Conservation (phyloP, 139 green algal genomes). For the Picochlorum sp. region DNA sequence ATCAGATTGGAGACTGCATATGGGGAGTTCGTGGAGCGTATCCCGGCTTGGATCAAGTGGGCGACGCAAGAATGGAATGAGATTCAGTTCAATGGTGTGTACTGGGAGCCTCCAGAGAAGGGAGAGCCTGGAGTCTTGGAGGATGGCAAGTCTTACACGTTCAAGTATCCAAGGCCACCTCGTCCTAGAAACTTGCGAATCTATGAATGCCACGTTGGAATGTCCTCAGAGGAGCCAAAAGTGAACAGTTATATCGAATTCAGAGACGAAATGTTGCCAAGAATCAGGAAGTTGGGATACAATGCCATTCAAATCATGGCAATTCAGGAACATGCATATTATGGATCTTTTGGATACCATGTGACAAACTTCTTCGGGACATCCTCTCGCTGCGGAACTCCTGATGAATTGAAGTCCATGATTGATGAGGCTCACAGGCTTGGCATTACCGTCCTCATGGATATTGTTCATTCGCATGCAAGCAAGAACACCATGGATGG, state of each 20-base stretch:
- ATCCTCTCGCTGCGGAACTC: conserved; percentile 82
- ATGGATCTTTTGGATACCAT: conserved; percentile 78
- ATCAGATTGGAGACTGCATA: conserved; percentile 60
- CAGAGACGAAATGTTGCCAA: conserved; percentile 80
- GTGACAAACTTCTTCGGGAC: conserved; percentile 98
- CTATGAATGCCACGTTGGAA: conserved; percentile 98
- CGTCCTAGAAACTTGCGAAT: conserved; percentile 79
- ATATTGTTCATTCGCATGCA: conserved; percentile 85
- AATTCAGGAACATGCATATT: conserved; percentile 92
- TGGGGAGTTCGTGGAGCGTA: conserved; percentile 79
- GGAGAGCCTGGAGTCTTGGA: conserved; percentile 44
- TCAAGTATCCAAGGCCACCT: conserved; percentile 83
- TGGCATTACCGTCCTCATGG: conserved; percentile 78
- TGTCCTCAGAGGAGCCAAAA: conserved; percentile 68
- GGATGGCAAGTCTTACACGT: conserved; percentile 71
- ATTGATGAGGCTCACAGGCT: conserved; percentile 85
- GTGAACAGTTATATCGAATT: conserved; percentile 96
- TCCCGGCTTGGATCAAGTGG: conserved; percentile 92
- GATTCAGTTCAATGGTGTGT: conserved; percentile 87
- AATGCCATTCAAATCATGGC: conserved; percentile 99
- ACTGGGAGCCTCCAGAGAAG: conserved; percentile 59
- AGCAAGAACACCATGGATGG: conserved; percentile 84
- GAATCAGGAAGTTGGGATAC: conserved; percentile 90
- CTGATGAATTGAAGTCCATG: conserved; percentile 95
- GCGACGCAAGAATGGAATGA: conserved; percentile 84